A percentile compares a stretch with the other conserved stretches of the same genome.
These are phyloP conservation scores for Athelia psychrophila DNA, from an alignment of 1,284 basidiomycete species.

Conservation along the genomic window DNA sequence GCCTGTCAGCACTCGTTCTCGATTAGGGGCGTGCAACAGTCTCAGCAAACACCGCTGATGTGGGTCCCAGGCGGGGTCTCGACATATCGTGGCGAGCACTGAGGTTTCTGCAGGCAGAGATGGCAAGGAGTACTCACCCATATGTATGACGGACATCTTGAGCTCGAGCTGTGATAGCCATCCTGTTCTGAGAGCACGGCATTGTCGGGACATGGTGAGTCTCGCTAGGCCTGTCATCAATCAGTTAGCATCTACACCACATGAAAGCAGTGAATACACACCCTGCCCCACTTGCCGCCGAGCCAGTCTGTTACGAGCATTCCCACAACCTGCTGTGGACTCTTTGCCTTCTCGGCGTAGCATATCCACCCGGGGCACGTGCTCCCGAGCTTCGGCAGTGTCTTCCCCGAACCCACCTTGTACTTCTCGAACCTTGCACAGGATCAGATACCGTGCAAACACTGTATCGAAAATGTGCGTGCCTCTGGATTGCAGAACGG, in stretches of 20 bases:
- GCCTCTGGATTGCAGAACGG: constrained; percentile 72
- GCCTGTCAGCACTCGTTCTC: no score
- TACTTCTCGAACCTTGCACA: constrained; percentile 84
- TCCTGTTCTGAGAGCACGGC: constrained; percentile 99
- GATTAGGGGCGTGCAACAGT: no score
- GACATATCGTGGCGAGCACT: no score
- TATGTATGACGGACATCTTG: no score
- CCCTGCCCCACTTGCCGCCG: constrained; percentile 58
- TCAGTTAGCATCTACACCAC: constrained; percentile 1
- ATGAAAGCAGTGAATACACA: constrained; percentile 44
- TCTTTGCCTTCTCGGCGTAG: constrained; percentile 98
- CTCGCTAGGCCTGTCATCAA: constrained; percentile 61
- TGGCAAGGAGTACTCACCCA: no score
- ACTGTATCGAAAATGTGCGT: constrained; percentile 89
- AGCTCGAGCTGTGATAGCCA: no score
- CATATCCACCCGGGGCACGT: constrained; percentile 99
- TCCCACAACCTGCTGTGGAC: constrained; percentile 94
- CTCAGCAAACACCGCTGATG: no score
- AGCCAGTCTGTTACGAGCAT: constrained; percentile 89
- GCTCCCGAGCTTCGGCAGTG: constrained; percentile 89
- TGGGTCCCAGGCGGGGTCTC: no score
- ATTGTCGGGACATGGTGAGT: constrained; percentile 97
- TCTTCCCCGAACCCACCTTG: constrained; percentile 28
- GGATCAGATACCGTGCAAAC: constrained; percentile 86
- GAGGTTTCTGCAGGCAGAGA: no score